These are phyloP conservation scores for Haplosporangium sp. DNA, from an alignment of 371 early-diverging fungal genomes.

Conservation along the genomic window DNA sequence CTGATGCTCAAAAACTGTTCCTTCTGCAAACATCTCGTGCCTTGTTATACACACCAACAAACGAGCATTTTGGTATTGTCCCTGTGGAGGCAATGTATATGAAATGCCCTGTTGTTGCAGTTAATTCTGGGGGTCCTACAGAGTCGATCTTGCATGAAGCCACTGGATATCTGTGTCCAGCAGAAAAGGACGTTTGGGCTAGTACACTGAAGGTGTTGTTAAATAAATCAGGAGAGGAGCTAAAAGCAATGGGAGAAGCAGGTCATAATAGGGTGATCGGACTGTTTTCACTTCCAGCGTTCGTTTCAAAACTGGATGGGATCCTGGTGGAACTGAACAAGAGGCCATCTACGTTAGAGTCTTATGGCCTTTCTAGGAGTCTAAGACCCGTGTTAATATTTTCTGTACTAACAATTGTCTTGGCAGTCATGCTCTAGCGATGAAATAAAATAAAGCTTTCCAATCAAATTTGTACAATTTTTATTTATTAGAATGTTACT, in stretches of 20 bases:
- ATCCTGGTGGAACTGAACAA: conserved; percentile 59
- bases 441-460: background rate
- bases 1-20: conserved; percentile 81
- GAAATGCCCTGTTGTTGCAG: conserved; percentile 88
- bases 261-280: conserved; percentile 74
- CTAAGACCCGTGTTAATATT: conserved; percentile 13
- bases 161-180: conserved; percentile 83
- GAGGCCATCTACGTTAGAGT: conserved; percentile 9
- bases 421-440: conserved; percentile 21
- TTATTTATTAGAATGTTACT: background rate
- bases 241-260: conserved; percentile 55
- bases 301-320: conserved; percentile 75
- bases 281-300: conserved; percentile 75
- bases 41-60: conserved; percentile 91
- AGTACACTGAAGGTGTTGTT: conserved; percentile 66
- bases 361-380: conserved; percentile 15
- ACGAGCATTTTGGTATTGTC: conserved; percentile 97
- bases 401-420: conserved; percentile 12
- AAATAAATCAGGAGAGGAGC: conserved; percentile 23
- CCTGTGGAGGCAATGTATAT: conserved; percentile 97
- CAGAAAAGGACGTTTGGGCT: conserved; percentile 75
- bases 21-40: conserved; percentile 74
- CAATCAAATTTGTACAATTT: background rate
- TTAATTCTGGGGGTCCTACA: conserved; percentile 88
- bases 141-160: conserved; percentile 80